Conservation (phyloP, 257 asterid species). For the Verbena officinalis region DNA sequence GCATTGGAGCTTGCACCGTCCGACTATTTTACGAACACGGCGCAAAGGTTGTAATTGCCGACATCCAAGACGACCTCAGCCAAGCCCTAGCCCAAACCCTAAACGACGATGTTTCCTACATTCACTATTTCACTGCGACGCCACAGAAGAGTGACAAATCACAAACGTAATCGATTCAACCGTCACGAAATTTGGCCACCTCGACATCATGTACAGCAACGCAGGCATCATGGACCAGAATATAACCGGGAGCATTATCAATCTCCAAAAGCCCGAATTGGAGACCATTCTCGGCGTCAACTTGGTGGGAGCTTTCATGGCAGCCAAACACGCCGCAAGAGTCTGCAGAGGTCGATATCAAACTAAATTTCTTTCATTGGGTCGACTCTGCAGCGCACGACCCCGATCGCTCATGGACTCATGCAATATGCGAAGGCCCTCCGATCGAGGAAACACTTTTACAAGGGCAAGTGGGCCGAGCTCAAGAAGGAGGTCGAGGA, state of each 20-base stretch:
- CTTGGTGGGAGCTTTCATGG: constrained; percentile 41
- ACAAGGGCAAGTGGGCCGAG: too few relatives aligned
- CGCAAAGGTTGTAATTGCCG: constrained; percentile 57
- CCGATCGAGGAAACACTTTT: too few relatives aligned
- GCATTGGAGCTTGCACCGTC: constrained; percentile 50
- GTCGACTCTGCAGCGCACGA: too few relatives aligned
- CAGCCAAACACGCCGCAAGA: constrained; percentile 60
- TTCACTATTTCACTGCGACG: constrained; percentile 46
- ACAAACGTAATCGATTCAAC: constrained; percentile 32
- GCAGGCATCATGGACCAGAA: constrained; percentile 39
- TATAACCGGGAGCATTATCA: constrained; percentile 24
- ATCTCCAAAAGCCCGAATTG: constrained; percentile 18
- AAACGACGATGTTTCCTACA: constrained; percentile 26
- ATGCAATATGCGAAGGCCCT: too few relatives aligned
- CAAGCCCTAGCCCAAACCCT: constrained; percentile 31
- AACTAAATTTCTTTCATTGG: too few relatives aligned
- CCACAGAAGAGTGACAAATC: constrained; percentile 41
- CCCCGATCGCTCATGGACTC: too few relatives aligned
- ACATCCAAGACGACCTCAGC: constrained; percentile 52
- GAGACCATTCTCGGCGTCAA: constrained; percentile 37
- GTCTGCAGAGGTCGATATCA: too few relatives aligned
- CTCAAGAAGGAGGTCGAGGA: too few relatives aligned
- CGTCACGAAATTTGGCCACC: constrained; percentile 40
- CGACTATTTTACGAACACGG: constrained; percentile 40
- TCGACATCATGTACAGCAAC: constrained; percentile 58